A percentile compares a stretch with the other conserved stretches of the same genome.
phyloP scores from a whole-genome alignment of 2,329 filamentous ascomycete genomes.

The Cladosporium sp. region DNA sequence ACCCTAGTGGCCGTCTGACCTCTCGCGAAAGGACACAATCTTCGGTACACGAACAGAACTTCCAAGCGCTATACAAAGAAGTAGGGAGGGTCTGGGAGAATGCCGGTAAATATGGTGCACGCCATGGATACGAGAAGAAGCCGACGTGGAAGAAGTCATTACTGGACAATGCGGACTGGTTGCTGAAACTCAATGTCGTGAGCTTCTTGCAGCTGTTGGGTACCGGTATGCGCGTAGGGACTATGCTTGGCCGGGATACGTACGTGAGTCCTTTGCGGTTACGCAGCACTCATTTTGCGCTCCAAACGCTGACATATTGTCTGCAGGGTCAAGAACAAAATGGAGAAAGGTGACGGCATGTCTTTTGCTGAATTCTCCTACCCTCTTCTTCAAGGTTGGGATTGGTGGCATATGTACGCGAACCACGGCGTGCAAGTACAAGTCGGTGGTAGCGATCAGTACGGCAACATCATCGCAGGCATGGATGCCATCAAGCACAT shows the following conservation, averaged over 20 bases:
- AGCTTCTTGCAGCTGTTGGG: slow-evolving; percentile 75
- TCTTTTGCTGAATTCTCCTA: slow-evolving; percentile 92
- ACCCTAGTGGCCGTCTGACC: slow-evolving; percentile 67
- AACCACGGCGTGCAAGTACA: slow-evolving; percentile 70
- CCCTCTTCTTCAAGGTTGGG: slow-evolving; percentile 89
- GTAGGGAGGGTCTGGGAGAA: slow-evolving; percentile 70
- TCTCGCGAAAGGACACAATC: slow-evolving; percentile 54
- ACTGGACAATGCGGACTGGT: slow-evolving; percentile 81
- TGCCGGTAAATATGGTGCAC: slow-evolving; percentile 61
- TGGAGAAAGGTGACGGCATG: slow-evolving; percentile 86
- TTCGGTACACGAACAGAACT: slow-evolving; percentile 57
- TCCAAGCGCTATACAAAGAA: slow-evolving; percentile 65
- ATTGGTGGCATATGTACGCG: slow-evolving; percentile 87
- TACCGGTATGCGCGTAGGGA: slow-evolving; percentile 68
- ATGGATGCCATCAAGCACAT: slow-evolving; percentile 79
- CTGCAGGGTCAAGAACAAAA: slow-evolving; percentile 68
- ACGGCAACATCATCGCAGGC: slow-evolving; percentile 89
- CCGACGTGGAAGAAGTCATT: slow-evolving; percentile 65
- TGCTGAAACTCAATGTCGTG: slow-evolving; percentile 65
- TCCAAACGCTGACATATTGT: slow-evolving; percentile 7
- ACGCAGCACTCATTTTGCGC: not conserved
- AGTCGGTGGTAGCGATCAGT: slow-evolving; percentile 93
- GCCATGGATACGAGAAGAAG: slow-evolving; percentile 60
- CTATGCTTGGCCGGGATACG: slow-evolving; percentile 87
- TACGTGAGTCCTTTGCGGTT: slow-evolving; percentile 45